Conservation (phyloP, 2,329 filamentous ascomycete genomes). For the Colletotrichum noveboracense region DNA sequence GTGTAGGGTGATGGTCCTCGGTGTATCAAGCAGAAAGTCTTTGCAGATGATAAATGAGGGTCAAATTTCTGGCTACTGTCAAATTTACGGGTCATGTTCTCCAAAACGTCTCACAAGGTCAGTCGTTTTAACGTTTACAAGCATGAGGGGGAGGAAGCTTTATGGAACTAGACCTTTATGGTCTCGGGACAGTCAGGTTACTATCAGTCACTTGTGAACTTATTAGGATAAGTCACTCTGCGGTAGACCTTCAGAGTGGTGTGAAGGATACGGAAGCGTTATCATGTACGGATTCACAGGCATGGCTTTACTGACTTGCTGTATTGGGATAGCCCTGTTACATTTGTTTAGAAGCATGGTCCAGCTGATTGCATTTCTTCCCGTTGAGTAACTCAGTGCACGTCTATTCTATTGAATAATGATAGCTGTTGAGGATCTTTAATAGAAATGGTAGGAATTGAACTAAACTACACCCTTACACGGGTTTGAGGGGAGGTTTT, state of each 20-base stretch:
- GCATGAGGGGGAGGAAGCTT: background rate
- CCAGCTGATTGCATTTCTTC: background rate
- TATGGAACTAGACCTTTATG: background rate
- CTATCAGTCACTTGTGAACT: background rate
- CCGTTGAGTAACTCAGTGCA: no score
- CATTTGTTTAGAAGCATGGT: background rate
- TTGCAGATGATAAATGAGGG: background rate
- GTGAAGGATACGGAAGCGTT: background rate
- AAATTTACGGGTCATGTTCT: background rate
- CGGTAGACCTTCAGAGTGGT: no score
- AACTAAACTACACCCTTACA: background rate
- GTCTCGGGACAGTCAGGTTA: background rate
- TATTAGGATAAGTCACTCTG: background rate
- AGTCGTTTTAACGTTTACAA: background rate
- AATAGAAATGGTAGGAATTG: background rate
- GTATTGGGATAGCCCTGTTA: background rate
- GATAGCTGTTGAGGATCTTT: background rate
- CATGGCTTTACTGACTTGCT: background rate
- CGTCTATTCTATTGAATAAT: no score
- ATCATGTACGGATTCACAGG: background rate
- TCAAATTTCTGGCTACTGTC: accelerated
- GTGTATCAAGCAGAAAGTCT: background rate
- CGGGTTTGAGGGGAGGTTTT: background rate
- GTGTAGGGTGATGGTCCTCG: no score
- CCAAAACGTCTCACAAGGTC: background rate